Evolutionary conservation across 2,329 filamentous ascomycete genomes (phyloP).

Genomic region (Paecilomyces dactylethromorphus): DNA sequence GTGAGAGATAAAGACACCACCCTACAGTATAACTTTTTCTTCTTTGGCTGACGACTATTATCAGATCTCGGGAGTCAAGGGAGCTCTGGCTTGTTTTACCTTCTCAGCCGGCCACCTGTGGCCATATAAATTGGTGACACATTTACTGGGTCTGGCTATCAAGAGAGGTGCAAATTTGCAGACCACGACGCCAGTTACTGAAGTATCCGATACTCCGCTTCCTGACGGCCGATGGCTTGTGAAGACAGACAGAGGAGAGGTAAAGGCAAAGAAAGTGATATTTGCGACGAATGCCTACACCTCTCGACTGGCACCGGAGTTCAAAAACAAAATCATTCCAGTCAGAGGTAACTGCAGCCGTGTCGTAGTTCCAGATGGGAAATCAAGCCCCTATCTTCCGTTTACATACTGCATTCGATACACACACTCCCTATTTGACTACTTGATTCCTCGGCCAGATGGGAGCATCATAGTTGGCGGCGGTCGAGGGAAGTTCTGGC

Average conservation of each 20-base stretch:
- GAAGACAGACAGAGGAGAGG: slow-evolving; percentile 61
- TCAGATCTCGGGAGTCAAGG: slow-evolving; percentile 29
- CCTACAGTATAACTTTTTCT: neutral
- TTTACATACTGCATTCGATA: slow-evolving; percentile 56
- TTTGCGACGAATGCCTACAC: slow-evolving; percentile 83
- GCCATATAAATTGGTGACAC: slow-evolving; percentile 79
- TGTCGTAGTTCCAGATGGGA: slow-evolving; percentile 17
- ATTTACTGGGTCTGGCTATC: slow-evolving; percentile 58
- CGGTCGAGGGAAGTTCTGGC: slow-evolving; percentile 42
- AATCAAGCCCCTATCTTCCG: slow-evolving; percentile 20
- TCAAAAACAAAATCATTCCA: slow-evolving; percentile 68
- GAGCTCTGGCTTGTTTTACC: slow-evolving; percentile 26
- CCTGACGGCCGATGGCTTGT: slow-evolving; percentile 49
- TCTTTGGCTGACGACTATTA: neutral
- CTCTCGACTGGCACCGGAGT: slow-evolving; percentile 62
- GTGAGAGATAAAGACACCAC: neutral
- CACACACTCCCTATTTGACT: slow-evolving; percentile 33
- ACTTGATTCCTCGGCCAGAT: slow-evolving; percentile 50
- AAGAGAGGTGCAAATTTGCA: slow-evolving; percentile 45
- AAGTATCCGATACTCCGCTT: slow-evolving; percentile 17
- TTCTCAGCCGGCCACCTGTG: slow-evolving; percentile 28
- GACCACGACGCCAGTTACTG: slow-evolving; percentile 43
- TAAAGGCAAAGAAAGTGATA: slow-evolving; percentile 59
- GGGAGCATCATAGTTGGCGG: slow-evolving; percentile 57
- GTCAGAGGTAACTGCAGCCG: slow-evolving; percentile 52